Conservation (phyloP, 306 rosid genomes). For the Trichosanthes truncata region DNA sequence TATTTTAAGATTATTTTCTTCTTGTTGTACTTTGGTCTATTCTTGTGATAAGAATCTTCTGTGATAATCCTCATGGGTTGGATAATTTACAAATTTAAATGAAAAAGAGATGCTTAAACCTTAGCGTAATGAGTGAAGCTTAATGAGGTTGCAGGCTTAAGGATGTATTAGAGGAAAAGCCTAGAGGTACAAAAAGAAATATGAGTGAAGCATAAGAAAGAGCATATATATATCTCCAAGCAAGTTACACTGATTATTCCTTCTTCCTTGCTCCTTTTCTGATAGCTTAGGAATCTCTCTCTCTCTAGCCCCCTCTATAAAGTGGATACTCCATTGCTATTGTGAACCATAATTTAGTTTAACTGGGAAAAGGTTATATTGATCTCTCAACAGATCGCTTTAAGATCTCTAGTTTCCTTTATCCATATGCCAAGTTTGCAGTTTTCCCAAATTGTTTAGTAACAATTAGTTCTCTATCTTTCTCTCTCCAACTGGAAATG, state of each 20-base stretch:
- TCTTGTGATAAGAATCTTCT: not conserved
- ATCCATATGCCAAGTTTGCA: not conserved
- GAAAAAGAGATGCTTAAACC: not conserved
- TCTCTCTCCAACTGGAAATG: no score
- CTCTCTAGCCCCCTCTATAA: not conserved
- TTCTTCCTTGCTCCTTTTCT: no score
- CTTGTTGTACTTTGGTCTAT: not conserved
- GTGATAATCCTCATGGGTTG: not conserved
- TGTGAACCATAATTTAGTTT: not conserved
- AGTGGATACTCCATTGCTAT: not conserved
- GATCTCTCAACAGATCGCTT: not conserved
- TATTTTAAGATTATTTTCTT: not conserved
- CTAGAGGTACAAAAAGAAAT: not conserved
- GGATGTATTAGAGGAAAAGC: not conserved
- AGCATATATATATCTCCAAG: slow-evolving; percentile 1
- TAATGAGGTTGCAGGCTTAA: not conserved
- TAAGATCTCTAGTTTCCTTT: not conserved
- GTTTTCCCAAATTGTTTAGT: no score
- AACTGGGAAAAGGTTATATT: not conserved
- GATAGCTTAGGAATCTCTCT: slow-evolving; percentile 34
- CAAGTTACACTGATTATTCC: not conserved
- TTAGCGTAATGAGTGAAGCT: no score
- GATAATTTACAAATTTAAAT: not conserved
- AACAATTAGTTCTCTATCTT: no score
- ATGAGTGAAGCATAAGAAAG: not conserved